phyloP scores from a whole-genome alignment of 257 asterid genomes.

The Ballota nigra region DNA sequence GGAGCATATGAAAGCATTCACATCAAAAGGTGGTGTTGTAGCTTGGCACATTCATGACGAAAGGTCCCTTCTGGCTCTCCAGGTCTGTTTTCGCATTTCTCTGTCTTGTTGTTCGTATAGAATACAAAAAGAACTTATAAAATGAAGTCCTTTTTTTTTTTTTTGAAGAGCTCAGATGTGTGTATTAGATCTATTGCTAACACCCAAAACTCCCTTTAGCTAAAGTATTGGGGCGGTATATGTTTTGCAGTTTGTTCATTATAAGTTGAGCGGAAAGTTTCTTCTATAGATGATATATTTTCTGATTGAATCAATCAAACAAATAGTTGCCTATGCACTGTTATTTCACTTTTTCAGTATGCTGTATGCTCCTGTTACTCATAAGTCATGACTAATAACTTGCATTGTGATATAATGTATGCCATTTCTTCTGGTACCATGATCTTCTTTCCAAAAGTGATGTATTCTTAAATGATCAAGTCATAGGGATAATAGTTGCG shows the following conservation, averaged over 20 bases:
- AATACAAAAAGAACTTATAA: not conserved
- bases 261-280: not conserved
- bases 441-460: not conserved
- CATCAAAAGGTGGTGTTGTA: slow-evolving; percentile 88
- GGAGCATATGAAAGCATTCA: slow-evolving; percentile 91
- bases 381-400: too few species aligned
- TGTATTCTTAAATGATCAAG: not conserved
- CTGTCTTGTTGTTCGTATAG: not conserved
- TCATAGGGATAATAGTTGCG: not conserved
- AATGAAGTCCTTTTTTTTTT: not conserved
- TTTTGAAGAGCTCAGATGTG: not conserved
- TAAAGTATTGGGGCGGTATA: not conserved
- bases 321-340: not conserved
- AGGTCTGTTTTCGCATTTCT: slow-evolving; percentile 41
- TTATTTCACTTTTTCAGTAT: not conserved
- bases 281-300: not conserved
- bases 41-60: slow-evolving; percentile 99
- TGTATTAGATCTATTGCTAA: not conserved
- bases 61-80: slow-evolving; percentile 92
- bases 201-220: not conserved
- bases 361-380: not conserved
- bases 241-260: not conserved
- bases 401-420: not conserved
- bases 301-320: not conserved
- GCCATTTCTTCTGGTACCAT: not conserved